Evolutionary conservation across 192 early-diverging fungal species (phyloP).

Genomic region (Cladochytrium replicatum): DNA sequence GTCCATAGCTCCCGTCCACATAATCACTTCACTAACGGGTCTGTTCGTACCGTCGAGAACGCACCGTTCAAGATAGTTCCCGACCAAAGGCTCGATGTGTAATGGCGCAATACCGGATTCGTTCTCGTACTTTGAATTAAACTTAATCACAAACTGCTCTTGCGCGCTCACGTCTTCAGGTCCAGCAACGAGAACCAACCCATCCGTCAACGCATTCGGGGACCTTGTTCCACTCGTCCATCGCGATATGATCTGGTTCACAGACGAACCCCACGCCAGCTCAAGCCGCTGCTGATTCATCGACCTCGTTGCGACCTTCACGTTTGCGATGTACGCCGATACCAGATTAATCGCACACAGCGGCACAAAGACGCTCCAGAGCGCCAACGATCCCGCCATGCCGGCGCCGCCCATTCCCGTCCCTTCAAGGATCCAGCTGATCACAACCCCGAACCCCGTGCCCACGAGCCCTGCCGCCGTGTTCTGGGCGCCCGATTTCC

Average conservation of each 20-base stretch:
- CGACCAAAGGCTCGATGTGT: constrained; percentile 16
- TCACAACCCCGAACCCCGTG: constrained; percentile 40
- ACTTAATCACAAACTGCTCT: constrained; percentile 34
- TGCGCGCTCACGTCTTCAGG: neutral
- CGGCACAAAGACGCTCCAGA: constrained; percentile 57
- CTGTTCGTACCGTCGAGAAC: constrained; percentile 12
- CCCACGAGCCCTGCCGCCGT: constrained; percentile 76
- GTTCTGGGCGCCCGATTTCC: constrained; percentile 69
- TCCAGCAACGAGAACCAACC: constrained; percentile 9
- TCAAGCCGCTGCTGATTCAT: constrained; percentile 48
- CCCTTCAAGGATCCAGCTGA: constrained; percentile 27
- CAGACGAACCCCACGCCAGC: constrained; percentile 4
- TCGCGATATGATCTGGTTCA: neutral
- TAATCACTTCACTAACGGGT: no score
- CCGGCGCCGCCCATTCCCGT: no score
- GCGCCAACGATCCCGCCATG: constrained; percentile 37
- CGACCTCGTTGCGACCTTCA: constrained; percentile 46
- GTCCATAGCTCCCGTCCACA: no score
- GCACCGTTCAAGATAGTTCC: constrained; percentile 5
- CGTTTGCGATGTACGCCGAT: constrained; percentile 60
- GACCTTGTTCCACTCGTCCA: constrained; percentile 1
- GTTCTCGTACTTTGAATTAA: constrained; percentile 30
- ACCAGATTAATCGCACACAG: constrained; percentile 60
- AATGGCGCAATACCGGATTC: constrained; percentile 42
- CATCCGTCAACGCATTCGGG: constrained; percentile 15